Conservation (phyloP, 768 basidiomycete species). For the Amanita thiersii region DNA sequence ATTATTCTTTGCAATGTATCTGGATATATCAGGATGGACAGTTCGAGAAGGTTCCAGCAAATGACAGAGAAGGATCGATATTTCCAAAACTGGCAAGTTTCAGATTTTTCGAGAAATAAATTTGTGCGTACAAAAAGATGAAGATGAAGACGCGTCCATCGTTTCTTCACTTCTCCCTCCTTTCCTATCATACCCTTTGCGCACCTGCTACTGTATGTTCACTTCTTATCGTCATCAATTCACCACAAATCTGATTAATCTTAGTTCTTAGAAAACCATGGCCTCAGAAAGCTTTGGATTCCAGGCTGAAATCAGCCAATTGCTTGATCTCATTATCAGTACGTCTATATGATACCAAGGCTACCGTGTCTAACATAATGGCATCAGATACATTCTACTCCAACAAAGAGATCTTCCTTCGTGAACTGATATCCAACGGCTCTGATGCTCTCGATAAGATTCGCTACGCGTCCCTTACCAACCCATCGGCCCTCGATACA, state of each 20-base stretch:
- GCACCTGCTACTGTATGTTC: conserved; percentile 3
- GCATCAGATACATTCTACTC: conserved; percentile 95
- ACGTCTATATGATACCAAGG: conserved; percentile 21
- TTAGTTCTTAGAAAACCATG: conserved; percentile 33
- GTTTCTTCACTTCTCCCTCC: conserved; percentile 17
- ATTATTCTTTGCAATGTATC: neutral
- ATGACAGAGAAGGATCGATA: too few species aligned
- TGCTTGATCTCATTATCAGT: conserved; percentile 99
- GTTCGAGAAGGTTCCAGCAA: conserved; percentile 40
- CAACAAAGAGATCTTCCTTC: conserved; percentile 99
- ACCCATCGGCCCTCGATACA: conserved; percentile 81
- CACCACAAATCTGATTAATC: neutral
- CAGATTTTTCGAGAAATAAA: conserved; percentile 43
- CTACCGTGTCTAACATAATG: conserved; percentile 9
- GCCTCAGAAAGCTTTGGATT: conserved; percentile 87
- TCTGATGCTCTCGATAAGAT: conserved; percentile 99
- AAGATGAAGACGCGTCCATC: conserved; percentile 16
- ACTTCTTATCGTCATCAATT: conserved; percentile 9
- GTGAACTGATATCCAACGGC: conserved; percentile 93
- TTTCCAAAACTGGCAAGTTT: conserved; percentile 36
- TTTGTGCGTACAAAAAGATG: conserved; percentile 27
- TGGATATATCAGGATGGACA: conserved; percentile 11
- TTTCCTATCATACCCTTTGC: conserved; percentile 14
- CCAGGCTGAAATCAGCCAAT: conserved; percentile 99
- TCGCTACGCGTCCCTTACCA: conserved; percentile 92